Percentiles rank a stretch among this genome's conserved stretches.
Evolutionary conservation across 805 yeast species (phyloP).

Genomic region (Wickerhamomyces alni): DNA sequence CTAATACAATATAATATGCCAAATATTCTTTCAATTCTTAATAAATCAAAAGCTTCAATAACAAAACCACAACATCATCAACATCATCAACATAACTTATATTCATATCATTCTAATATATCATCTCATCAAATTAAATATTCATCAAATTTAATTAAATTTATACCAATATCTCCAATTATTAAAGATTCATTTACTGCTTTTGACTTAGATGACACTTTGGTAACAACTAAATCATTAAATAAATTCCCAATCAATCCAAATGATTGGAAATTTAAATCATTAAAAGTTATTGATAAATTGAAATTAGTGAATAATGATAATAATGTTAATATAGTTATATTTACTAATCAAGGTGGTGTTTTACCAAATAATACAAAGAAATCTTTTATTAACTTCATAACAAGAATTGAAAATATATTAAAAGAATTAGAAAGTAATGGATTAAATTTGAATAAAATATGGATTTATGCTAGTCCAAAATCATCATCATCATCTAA

Average conservation of each 20-base stretch:
- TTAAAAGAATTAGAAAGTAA: constrained; percentile 23
- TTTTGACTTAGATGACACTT: constrained; percentile 83
- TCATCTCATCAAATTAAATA: neutral
- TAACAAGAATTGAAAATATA: constrained; percentile 34
- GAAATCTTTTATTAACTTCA: constrained; percentile 34
- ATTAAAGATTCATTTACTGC: too few relatives aligned
- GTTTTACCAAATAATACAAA: constrained; percentile 36
- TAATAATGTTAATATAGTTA: too few relatives aligned
- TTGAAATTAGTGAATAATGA: constrained; percentile 5
- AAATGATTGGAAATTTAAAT: constrained; percentile 72
- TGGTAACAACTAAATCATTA: constrained; percentile 63
- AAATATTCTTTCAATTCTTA: constrained; percentile 10
- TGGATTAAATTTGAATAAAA: constrained; percentile 17
- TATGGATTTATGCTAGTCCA: constrained; percentile 60
- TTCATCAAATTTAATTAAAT: too few relatives aligned
- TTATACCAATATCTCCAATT: too few relatives aligned
- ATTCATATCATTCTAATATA: neutral
- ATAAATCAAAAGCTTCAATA: constrained; percentile 6
- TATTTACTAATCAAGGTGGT: constrained; percentile 86
- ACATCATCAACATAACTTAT: too few relatives aligned
- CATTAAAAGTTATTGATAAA: constrained; percentile 21
- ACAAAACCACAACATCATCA: neutral
- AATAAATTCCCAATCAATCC: constrained; percentile 49
- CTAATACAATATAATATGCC: constrained; percentile 5
- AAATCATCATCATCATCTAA: constrained; percentile 20